Percentiles rank a stretch among this genome's conserved stretches.
Conservation (phyloP, 495 filamentous ascomycete genomes). For the Lentithecium fluviatile region DNA sequence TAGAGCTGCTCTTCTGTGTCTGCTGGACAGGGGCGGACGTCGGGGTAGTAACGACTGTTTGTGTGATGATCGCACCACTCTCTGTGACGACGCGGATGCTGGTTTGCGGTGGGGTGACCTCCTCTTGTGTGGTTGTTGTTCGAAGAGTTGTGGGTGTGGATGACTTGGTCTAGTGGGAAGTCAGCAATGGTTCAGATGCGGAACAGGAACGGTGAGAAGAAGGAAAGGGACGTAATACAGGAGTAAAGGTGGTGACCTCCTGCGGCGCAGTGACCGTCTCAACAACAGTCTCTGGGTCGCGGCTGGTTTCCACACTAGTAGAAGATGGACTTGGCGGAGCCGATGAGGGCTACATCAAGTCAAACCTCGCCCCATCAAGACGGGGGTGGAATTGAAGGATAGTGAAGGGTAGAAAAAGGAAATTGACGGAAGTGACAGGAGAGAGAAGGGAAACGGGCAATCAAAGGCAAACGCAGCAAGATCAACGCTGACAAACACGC, state of each 20-base stretch:
- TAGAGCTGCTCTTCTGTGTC: neutral
- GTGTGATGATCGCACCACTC: conserved; percentile 20
- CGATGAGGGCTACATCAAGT: conserved; percentile 28
- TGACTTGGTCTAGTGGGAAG: neutral
- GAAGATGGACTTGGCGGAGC: conserved; percentile 28
- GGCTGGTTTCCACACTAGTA: conserved; percentile 1
- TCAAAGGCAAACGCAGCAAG: conserved; percentile 4
- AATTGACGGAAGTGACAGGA: neutral
- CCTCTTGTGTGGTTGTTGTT: neutral
- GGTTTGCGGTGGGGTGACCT: neutral
- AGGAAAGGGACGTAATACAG: conserved; percentile 18
- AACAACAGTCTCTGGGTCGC: conserved; percentile 29
- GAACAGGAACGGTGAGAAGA: neutral
- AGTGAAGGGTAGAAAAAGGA: neutral
- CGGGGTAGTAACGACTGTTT: conserved; percentile 24
- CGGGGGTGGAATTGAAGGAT: neutral
- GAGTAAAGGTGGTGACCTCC: conserved; percentile 20
- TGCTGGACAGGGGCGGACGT: conserved; percentile 5
- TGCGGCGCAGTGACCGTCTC: conserved; percentile 29
- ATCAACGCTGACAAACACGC: conserved; percentile 7
- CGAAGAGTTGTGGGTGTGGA: conserved; percentile 1
- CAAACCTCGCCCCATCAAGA: conserved; percentile 21
- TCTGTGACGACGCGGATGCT: conserved; percentile 26
- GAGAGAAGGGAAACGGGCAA: neutral
- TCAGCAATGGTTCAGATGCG: neutral